Evolutionary conservation across 75 land plant genomes (phyloP), one percentile per base, ranked within the genome.

Genomic region (Gnetum montanum): DNA sequence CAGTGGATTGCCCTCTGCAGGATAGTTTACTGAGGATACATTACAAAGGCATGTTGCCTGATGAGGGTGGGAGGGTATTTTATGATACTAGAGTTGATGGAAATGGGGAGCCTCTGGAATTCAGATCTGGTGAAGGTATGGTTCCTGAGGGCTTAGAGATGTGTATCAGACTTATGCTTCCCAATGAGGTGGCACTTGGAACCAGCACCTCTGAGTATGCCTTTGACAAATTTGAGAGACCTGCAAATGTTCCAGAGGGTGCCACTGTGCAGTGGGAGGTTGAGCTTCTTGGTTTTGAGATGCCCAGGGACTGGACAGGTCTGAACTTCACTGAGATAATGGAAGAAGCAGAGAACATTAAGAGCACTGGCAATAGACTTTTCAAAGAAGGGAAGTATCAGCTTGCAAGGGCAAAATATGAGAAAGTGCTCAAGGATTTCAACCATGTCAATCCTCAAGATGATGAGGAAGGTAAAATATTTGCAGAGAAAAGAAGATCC

Each of bases 1-100:
- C 98, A 0, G 83, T 94, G 87, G 98, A 94, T 67, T 94, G 98
- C 67, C 98, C 98, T 24, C 84, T 94, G 47, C 90, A 90, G 61
- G 98, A 94, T 69, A 90, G 98, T 71, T 69, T 77, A 6, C 54
- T 94, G 54, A 69, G 63, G 45, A 86, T 88, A 27, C 97, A 92
- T 69, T 92, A 82, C 60, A 88, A 78, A 60, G 95, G 86, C 38
- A 80, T 72, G 70, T 86, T 93, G 37, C 90, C 81, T 58, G 75
- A 79, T 73, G 81, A 75, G 36, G 86, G 79, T 43, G 82, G 88
- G 51, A 82, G 62, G 29, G 72, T 89, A 10, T 89, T 93, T 68
- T 79, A 75, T 70, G 84, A 89, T 54, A 90, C 98, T 34, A 71
- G 68, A 57, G 59, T 73, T 58, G 85, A 89, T 63, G 80, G 76